These are phyloP conservation scores for Cytospora paraplurivora DNA, from an alignment of 2,329 filamentous ascomycete species.

Conservation along the genomic window DNA sequence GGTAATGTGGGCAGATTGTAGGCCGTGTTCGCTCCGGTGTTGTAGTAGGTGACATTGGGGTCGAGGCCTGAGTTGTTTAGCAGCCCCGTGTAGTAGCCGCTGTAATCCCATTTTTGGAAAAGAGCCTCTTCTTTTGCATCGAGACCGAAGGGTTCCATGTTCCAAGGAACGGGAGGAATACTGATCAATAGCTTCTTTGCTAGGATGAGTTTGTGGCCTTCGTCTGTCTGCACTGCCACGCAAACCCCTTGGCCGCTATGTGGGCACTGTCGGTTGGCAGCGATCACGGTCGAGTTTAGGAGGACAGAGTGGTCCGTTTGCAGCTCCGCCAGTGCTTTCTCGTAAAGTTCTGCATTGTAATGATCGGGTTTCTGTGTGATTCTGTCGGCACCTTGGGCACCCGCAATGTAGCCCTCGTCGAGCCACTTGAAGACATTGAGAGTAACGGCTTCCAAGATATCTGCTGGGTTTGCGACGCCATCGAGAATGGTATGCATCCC, in stretches of 20 bases:
- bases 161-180: slow-evolving; percentile 37
- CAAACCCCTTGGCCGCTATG: slow-evolving; percentile 28
- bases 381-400: not conserved
- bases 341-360: slow-evolving; percentile 41
- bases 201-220: slow-evolving; percentile 33
- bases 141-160: slow-evolving; percentile 38
- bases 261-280: slow-evolving; percentile 32
- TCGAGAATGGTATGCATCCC: slow-evolving; percentile 37
- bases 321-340: slow-evolving; percentile 37
- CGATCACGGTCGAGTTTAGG: slow-evolving; percentile 37
- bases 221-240: slow-evolving; percentile 32
- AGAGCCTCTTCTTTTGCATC: slow-evolving; percentile 34
- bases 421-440: slow-evolving; percentile 47
- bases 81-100: slow-evolving; percentile 35
- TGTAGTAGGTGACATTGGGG: slow-evolving; percentile 32
- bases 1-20: slow-evolving; percentile 29
- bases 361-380: not conserved
- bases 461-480: slow-evolving; percentile 44
- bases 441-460: slow-evolving; percentile 44
- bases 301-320: slow-evolving; percentile 36
- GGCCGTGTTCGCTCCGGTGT: slow-evolving; percentile 19
- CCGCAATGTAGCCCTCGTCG: slow-evolving; percentile 15
- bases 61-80: slow-evolving; percentile 26
- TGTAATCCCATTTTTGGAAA: slow-evolving; percentile 26
- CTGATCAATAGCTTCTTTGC: slow-evolving; percentile 41